Evolutionary conservation across 129 eudicot genomes (phyloP), one percentile per base, ranked within the genome.

Genomic region (Heracleum sosnowskyi): DNA sequence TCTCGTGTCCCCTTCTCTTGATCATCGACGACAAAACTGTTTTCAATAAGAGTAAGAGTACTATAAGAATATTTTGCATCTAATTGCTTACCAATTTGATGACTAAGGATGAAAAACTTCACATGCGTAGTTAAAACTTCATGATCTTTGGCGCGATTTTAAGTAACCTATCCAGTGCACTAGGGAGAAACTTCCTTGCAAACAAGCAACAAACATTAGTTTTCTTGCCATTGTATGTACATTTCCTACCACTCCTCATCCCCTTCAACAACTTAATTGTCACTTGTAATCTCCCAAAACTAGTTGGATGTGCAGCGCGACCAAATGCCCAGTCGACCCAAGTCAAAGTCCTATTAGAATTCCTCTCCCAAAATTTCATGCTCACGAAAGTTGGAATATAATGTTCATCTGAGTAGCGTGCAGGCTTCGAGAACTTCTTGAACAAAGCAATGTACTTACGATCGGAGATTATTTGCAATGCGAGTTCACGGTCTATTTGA

Each of bases 311-410:
- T 3, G 93, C 47, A 11, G 15, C 89, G 35, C 94, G 94, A 51
- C 97, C 94, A 78, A 66, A 80, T 1, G 94, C 84, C 97, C 97
- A 89, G 82, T 91, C 97, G 17, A 87, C 94, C 85, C 90, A 91
- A 68, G 90, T 86, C 89, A 91, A 84, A 3, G 92, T 89, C 66
- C 94, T 79, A 44, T 87, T 86, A 15, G 92, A 77, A 45, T 87
- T 91, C 68, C 26, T 85, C 35, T 13, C 13, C 57, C 87, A 77
- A 77, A 68, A 87, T 53, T 78, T 83, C 42, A 87, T 82, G 37
- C 84, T 79, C 47, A 89, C 77, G 2, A 87, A 77, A 0, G 97
- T 91, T 0, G 94, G 94, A 37, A 91, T 72, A 76, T 91, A 91
- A 81, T 91, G 97, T 55, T 91, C 97, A 73, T 91, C 97, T 16